phyloP scores from a whole-genome alignment of 257 asterid species.

The Jasminum sambac region DNA sequence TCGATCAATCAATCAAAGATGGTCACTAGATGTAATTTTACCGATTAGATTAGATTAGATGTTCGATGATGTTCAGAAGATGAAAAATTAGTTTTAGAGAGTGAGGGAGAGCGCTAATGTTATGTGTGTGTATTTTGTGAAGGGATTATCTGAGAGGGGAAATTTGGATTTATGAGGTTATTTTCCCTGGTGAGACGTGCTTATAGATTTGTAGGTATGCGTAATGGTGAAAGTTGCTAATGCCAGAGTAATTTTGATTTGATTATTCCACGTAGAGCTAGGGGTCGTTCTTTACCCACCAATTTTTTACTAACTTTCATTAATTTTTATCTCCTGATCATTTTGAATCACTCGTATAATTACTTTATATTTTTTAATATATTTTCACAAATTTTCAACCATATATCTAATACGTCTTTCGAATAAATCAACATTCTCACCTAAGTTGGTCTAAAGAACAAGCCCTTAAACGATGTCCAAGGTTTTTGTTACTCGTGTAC shows the following conservation, averaged over 20 bases:
- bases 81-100: conserved; percentile 16
- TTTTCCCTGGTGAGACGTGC: conserved; percentile 27
- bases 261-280: conserved; percentile 17
- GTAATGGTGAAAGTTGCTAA: conserved; percentile 18
- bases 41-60: conserved; percentile 37
- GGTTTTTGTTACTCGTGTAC: too few relatives aligned
- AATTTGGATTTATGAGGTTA: conserved; percentile 43
- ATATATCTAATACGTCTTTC: too few relatives aligned
- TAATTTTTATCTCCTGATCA: too few relatives aligned
- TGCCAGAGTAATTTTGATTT: conserved; percentile 20
- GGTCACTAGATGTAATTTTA: conserved; percentile 38
- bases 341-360: too few relatives aligned
- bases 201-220: conserved; percentile 25
- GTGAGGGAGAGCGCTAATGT: conserved; percentile 25
- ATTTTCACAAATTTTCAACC: too few relatives aligned
- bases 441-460: too few relatives aligned
- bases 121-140: conserved; percentile 23
- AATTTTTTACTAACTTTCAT: too few relatives aligned
- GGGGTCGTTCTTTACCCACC: too few relatives aligned
- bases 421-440: too few relatives aligned
- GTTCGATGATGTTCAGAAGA: conserved; percentile 46
- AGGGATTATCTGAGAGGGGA: conserved; percentile 31
- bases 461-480: too few relatives aligned
- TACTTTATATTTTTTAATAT: too few relatives aligned
- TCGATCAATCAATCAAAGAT: conserved; percentile 40